These are phyloP conservation scores for Hygrocybe punicea DNA, from an alignment of 768 basidiomycete species.

Conservation along the genomic window DNA sequence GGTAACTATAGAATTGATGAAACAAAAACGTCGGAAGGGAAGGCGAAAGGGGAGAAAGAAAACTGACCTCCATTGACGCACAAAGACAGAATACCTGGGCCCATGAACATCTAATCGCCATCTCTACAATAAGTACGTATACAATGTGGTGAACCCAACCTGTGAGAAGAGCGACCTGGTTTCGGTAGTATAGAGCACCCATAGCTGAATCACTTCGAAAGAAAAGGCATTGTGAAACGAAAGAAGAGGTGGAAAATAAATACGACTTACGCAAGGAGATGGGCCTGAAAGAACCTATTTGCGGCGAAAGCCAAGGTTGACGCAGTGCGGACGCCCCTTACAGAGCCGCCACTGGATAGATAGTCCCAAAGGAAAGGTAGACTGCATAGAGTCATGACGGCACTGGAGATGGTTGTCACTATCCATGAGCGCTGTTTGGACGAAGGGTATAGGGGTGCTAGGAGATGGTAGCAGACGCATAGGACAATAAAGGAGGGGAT, in stretches of 20 bases:
- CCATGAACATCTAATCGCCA: constrained; percentile 34
- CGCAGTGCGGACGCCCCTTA: constrained; percentile 23
- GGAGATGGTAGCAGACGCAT: constrained; percentile 26
- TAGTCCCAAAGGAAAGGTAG: constrained; percentile 39
- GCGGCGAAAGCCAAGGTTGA: constrained; percentile 22
- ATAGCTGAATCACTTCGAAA: constrained; percentile 42
- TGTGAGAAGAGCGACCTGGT: constrained; percentile 47
- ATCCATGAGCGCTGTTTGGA: constrained; percentile 48
- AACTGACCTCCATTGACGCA: constrained; percentile 46
- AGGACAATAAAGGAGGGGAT: constrained; percentile 19
- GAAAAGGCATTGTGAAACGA: constrained; percentile 10
- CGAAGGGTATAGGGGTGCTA: constrained; percentile 30
- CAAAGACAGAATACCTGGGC: constrained; percentile 44
- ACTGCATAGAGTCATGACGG: constrained; percentile 40
- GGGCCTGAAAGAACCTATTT: constrained; percentile 45
- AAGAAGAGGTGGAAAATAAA: constrained; percentile 5
- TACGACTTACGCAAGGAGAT: constrained; percentile 39
- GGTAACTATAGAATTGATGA: constrained; percentile 37
- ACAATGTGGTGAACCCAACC: constrained; percentile 53
- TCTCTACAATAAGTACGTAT: constrained; percentile 43
- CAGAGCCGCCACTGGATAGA: constrained; percentile 21
- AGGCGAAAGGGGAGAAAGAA: neutral
- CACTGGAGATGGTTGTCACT: constrained; percentile 41
- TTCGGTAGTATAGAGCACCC: constrained; percentile 46
- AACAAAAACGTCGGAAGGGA: neutral